A percentile compares a stretch with the other conserved stretches of the same genome.
Conservation (phyloP, 1,284 basidiomycete genomes). For the Pseudozyma sp. region DNA sequence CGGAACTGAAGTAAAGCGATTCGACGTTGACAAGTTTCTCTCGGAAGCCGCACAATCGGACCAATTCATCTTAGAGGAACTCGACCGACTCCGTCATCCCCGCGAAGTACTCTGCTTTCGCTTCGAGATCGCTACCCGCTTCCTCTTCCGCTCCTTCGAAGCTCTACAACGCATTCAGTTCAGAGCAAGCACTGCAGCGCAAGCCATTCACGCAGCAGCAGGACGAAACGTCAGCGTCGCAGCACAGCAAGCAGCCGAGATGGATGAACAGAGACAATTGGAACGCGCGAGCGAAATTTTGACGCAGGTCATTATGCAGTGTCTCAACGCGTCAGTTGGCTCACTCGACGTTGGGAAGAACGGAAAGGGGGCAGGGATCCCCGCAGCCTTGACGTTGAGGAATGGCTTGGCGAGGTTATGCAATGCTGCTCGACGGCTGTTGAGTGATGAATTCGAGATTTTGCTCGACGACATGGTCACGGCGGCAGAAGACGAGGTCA, state of each 20-base stretch:
- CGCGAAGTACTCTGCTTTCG: constrained; percentile 39
- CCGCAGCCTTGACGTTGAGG: constrained; percentile 23
- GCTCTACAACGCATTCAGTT: constrained; percentile 37
- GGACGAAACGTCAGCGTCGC: constrained; percentile 7
- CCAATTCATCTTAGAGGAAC: constrained; percentile 27
- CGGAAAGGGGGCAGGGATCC: neutral
- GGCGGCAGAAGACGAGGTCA: constrained; percentile 37
- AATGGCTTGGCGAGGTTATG: constrained; percentile 33
- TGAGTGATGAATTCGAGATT: constrained; percentile 43
- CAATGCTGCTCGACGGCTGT: constrained; percentile 39
- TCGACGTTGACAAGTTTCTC: constrained; percentile 25
- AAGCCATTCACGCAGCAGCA: constrained; percentile 24
- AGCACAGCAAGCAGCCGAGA: constrained; percentile 31
- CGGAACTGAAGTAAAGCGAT: neutral
- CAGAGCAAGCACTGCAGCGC: constrained; percentile 29
- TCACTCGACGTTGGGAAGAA: constrained; percentile 18
- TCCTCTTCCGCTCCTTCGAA: constrained; percentile 35
- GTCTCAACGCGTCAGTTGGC: constrained; percentile 36
- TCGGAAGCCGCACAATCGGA: constrained; percentile 29
- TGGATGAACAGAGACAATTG: constrained; percentile 42
- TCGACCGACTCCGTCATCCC: constrained; percentile 22
- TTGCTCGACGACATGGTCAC: constrained; percentile 45
- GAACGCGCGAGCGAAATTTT: constrained; percentile 40
- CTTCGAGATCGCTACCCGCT: constrained; percentile 35
- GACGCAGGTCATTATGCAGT: constrained; percentile 47